Evolutionary conservation across 345 rosid species (phyloP).

Genomic region (Salix purpurea): DNA sequence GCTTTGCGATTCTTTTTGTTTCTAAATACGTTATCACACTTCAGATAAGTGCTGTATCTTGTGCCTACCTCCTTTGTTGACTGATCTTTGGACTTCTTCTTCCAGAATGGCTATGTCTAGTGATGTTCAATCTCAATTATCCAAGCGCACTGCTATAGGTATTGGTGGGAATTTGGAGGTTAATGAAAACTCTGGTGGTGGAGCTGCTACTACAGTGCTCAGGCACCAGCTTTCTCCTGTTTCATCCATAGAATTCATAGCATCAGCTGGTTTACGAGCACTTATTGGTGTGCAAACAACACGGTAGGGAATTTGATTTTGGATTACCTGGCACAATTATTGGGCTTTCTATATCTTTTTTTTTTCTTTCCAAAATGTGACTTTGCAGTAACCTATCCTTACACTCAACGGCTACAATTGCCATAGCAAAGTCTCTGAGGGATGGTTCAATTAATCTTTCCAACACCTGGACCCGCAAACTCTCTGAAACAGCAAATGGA

Average conservation of each 20-base stretch:
- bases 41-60: neutral
- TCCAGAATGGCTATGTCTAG: slow-evolving; percentile 86
- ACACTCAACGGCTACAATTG: slow-evolving; percentile 77
- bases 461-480: slow-evolving; percentile 86
- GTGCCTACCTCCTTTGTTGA: slow-evolving; percentile 5
- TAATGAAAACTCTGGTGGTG: slow-evolving; percentile 60
- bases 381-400: slow-evolving; percentile 59
- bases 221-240: slow-evolving; percentile 71
- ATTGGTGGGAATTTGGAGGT: slow-evolving; percentile 81
- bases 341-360: slow-evolving; percentile 8
- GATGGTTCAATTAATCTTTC: slow-evolving; percentile 95
- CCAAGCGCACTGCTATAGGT: slow-evolving; percentile 60
- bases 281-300: slow-evolving; percentile 74
- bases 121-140: slow-evolving; percentile 73
- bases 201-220: slow-evolving; percentile 61
- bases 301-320: slow-evolving; percentile 42
- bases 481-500: slow-evolving; percentile 76
- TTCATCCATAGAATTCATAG: slow-evolving; percentile 72
- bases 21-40: neutral
- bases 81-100: slow-evolving; percentile 19
- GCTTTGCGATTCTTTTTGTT: neutral
- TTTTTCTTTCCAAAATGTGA: neutral
- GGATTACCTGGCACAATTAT: neutral
- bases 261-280: slow-evolving; percentile 71
- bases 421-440: slow-evolving; percentile 67